Evolutionary conservation across 2,329 filamentous ascomycete species (phyloP).

Genomic region (Hysterium pulicare): DNA sequence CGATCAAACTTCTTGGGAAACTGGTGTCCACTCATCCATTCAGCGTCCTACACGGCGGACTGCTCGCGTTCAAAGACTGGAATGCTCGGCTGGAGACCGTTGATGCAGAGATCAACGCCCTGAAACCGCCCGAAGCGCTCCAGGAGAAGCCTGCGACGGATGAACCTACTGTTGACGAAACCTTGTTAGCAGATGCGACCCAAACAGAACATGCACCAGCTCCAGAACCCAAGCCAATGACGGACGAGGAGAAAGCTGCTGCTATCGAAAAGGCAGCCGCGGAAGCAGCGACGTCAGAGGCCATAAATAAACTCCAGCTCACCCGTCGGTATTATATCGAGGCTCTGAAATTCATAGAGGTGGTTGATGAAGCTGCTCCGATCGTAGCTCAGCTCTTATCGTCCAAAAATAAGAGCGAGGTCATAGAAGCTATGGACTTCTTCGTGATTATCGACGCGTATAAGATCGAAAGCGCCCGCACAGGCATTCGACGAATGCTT

Average conservation of each 20-base stretch:
- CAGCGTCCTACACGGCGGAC: slow-evolving; percentile 58
- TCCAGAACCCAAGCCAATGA: slow-evolving; percentile 58
- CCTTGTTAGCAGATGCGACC: slow-evolving; percentile 83
- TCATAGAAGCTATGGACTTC: slow-evolving; percentile 98
- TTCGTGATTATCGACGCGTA: slow-evolving; percentile 95
- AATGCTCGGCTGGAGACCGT: slow-evolving; percentile 75
- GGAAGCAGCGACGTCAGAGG: slow-evolving; percentile 83
- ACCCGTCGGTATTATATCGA: slow-evolving; percentile 91
- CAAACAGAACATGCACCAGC: slow-evolving; percentile 57
- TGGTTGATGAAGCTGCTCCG: slow-evolving; percentile 77
- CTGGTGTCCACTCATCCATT: slow-evolving; percentile 95
- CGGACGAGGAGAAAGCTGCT: slow-evolving; percentile 71
- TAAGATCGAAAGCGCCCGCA: slow-evolving; percentile 88
- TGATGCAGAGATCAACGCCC: slow-evolving; percentile 73
- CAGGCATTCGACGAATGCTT: slow-evolving; percentile 92
- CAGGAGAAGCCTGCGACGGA: slow-evolving; percentile 60
- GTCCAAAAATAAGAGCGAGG: slow-evolving; percentile 95
- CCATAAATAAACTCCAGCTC: slow-evolving; percentile 80
- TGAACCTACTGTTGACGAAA: slow-evolving; percentile 70
- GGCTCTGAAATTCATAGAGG: slow-evolving; percentile 88
- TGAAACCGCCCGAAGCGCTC: slow-evolving; percentile 77
- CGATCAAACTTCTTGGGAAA: slow-evolving; percentile 84
- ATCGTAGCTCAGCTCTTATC: slow-evolving; percentile 83
- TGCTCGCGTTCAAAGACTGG: slow-evolving; percentile 84
- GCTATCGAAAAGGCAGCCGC: slow-evolving; percentile 76